Evolutionary conservation across 1,284 basidiomycete genomes (phyloP).

Genomic region (Ustilago shanxiensis): DNA sequence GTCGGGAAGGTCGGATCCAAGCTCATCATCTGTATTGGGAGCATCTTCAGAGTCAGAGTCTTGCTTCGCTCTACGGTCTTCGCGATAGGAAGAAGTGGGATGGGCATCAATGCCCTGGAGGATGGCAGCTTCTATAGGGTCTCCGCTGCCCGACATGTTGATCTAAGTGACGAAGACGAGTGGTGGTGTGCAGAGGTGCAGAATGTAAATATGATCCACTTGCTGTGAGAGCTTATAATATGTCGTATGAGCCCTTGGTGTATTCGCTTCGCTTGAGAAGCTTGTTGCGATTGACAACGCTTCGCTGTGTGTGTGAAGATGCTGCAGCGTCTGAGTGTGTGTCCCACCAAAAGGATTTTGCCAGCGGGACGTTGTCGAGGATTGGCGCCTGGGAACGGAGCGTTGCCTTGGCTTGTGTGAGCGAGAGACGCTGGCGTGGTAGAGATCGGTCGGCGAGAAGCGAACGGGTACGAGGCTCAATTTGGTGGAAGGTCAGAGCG

Average conservation of each 20-base stretch:
- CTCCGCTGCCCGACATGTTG: conserved; percentile 38
- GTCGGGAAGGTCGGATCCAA: conserved; percentile 48
- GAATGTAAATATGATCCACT: background rate
- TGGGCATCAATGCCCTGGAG: conserved; percentile 44
- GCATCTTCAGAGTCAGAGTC: conserved; percentile 19
- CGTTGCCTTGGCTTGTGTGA: background rate
- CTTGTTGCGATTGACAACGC: background rate
- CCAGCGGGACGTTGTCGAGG: background rate
- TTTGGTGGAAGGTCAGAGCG: background rate
- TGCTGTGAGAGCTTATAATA: background rate
- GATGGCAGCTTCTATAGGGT: conserved; percentile 50
- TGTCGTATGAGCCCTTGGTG: background rate
- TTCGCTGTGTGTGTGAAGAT: background rate
- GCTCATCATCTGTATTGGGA: conserved; percentile 56
- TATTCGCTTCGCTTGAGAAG: background rate
- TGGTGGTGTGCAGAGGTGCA: background rate
- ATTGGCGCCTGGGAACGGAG: background rate
- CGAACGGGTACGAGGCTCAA: background rate
- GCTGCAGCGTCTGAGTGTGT: background rate
- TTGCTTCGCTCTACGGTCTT: conserved; percentile 34
- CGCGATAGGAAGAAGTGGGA: conserved; percentile 24
- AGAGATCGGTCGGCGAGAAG: background rate
- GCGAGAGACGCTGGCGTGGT: background rate
- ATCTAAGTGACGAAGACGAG: background rate
- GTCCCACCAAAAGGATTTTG: background rate